Base-by-base conservation (phyloP, 768 basidiomycete species). In the Leucosporidium yakuticum region DNA sequence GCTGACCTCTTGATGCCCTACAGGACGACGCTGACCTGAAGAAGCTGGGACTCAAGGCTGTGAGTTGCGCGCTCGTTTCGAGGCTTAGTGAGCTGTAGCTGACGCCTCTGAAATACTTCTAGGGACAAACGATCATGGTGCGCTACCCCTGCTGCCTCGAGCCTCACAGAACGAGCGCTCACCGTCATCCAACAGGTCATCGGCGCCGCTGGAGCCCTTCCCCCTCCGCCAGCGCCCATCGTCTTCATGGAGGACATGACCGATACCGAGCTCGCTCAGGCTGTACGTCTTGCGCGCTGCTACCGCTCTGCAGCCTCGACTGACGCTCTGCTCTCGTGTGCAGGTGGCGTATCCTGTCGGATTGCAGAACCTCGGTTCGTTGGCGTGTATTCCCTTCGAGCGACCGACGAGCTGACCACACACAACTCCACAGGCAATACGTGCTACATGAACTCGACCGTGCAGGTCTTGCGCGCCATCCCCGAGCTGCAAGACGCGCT, bases 371-470 rank as follows among this genome's bases (percentile, higher is more conserved):
- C 65, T 78, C 19, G 77, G 77, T 70, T 51, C 68, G 5, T 61
- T 51, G 44, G 8, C 27, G 21, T 19, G 74, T 87, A 74, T 51
- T 84, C 65, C 11, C 36, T n/a, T 20, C n/a, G 19, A 17, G 60
- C 14, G 7, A 5, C 19, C 56, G 21, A 65, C 44, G 49, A 32
- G 56, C 15, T 50, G 60, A 65, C 59, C 5, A 50, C 50, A n/a
- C 53, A 4, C 29, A 60, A 23, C 70, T 86, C 85, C 75, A 81
- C 94, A 48, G 93, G 95, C 47, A 97, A 97, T 77, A 97, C 94
- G 0, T 97, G 95, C 76, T 99, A 99, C 80, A 91, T 97, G 88
- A 98, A 95, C 77, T 86, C 96, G 1, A 91, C 90, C 2, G 82
- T 98, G 2, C 96, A 99, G 81, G 87, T 89, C n/a, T 83, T 99